phyloP scores from a whole-genome alignment of 495 filamentous ascomycete genomes.

The Daldinia loculata region DNA sequence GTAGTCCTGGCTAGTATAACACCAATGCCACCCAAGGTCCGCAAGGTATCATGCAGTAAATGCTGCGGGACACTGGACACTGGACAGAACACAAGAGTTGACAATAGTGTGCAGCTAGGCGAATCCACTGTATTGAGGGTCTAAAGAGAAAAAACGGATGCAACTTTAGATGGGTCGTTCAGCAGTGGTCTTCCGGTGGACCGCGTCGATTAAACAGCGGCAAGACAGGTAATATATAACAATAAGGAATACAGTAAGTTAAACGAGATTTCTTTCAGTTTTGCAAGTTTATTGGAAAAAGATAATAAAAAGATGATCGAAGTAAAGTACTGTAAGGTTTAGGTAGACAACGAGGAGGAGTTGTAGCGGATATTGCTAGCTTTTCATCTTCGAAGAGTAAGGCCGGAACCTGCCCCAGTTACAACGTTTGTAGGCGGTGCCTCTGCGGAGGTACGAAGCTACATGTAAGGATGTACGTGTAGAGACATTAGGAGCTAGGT shows the following conservation, averaged over 20 bases:
- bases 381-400: constrained; percentile 24
- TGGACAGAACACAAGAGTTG: constrained; percentile 29
- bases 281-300: not conserved
- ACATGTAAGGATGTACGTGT: constrained; percentile 3
- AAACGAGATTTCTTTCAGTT: not conserved
- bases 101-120: constrained; percentile 24
- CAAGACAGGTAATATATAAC: constrained; percentile 16
- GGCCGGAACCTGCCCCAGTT: not conserved
- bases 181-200: constrained; percentile 17
- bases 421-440: constrained; percentile 5
- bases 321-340: constrained; percentile 13
- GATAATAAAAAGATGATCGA: constrained; percentile 14
- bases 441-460: constrained; percentile 7
- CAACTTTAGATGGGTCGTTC: constrained; percentile 24
- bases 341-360: constrained; percentile 6
- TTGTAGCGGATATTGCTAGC: constrained; percentile 9
- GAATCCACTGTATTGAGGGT: constrained; percentile 33
- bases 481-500: constrained; percentile 4
- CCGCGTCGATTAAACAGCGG: constrained; percentile 10
- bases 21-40: constrained; percentile 33
- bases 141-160: constrained; percentile 22
- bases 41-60: constrained; percentile 29
- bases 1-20: constrained; percentile 12
- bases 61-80: constrained; percentile 31
- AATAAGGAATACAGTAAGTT: constrained; percentile 11